Evolutionary conservation across 768 basidiomycete genomes (phyloP), one percentile per base, ranked within the genome.

Genomic region (Lentinula aciculospora): DNA sequence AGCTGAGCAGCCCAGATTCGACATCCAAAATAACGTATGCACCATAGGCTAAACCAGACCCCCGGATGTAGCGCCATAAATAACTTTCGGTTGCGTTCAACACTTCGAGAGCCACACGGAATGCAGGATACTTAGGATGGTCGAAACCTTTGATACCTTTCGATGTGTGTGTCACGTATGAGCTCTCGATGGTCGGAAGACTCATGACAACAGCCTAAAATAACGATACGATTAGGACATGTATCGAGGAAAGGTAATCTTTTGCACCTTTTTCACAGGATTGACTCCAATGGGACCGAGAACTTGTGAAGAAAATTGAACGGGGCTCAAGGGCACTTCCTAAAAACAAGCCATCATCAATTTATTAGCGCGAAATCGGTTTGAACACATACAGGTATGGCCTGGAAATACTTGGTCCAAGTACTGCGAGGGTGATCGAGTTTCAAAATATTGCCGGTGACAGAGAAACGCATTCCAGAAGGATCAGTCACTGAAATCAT

Each of bases 41-140:
- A n/a, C 94, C 92, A 62, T 97, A 98, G 4, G 97, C 97, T 32
- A 99, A 74, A 21, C 97, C 97, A 57, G 92, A 88, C 6, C 97
- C 97, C 40, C 97, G 88, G 60, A 99, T 93, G 60, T 88, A 89
- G 25, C 88, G 83, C 96, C 96, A 98, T 57, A 98, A 82, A 68
- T 87, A 97, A 62, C 92, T 90, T 74, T 98, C 97, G 9, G 92
- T 85, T 12, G 93, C 95, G 63, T 97, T 97, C 51, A 99, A 75
- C 15, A 94, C 84, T 63, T 95, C 90, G 2, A 85, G 72, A 3
- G 94, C 86, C n/a, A 98, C 81, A 21, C 86, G 81, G 27, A 96
- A 72, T n/a, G 87, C 88, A 2, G 96, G 87, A 64, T 86, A 86
- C 60, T 95, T 92, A 5, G 86, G 83, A 66, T 96, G 87, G 56